Evolutionary conservation across 176 grass and related monocot species (phyloP).

Genomic region (Alloteropsis semialata): DNA sequence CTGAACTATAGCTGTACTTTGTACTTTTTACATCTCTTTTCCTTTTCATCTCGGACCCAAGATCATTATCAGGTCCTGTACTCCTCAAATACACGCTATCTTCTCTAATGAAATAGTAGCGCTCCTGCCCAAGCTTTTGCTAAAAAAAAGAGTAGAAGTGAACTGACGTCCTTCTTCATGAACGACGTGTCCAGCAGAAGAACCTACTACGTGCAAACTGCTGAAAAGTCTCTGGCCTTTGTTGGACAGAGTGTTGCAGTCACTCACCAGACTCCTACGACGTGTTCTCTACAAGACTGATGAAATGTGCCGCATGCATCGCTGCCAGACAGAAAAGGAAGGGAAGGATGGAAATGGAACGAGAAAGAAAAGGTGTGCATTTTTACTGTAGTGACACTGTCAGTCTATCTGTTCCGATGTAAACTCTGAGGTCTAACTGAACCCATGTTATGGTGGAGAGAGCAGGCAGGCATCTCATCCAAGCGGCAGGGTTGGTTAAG

Average conservation of each 20-base stretch:
- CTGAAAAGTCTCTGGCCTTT: not conserved
- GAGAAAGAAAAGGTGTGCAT: not conserved
- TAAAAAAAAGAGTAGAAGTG: too few species aligned
- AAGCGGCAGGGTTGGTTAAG: slow-evolving; percentile 32
- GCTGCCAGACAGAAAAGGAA: not conserved
- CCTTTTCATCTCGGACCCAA: too few species aligned
- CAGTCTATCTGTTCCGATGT: not conserved
- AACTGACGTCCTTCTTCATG: not conserved
- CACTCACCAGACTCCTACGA: not conserved
- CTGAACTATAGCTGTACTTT: too few species aligned
- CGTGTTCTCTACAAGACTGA: not conserved
- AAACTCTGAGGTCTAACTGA: not conserved
- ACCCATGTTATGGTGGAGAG: not conserved
- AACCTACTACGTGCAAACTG: not conserved
- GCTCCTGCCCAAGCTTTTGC: too few species aligned
- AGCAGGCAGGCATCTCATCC: not conserved
- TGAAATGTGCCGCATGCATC: not conserved
- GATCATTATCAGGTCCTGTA: too few species aligned
- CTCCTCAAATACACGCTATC: too few species aligned
- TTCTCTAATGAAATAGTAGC: too few species aligned
- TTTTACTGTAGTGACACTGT: not conserved
- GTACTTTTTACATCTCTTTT: too few species aligned
- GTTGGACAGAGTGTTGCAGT: not conserved
- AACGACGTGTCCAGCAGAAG: not conserved
- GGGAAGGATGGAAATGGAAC: not conserved